Evolutionary conservation across 192 early-diverging fungal species (phyloP).

Genomic region (Geranomyces variabilis): DNA sequence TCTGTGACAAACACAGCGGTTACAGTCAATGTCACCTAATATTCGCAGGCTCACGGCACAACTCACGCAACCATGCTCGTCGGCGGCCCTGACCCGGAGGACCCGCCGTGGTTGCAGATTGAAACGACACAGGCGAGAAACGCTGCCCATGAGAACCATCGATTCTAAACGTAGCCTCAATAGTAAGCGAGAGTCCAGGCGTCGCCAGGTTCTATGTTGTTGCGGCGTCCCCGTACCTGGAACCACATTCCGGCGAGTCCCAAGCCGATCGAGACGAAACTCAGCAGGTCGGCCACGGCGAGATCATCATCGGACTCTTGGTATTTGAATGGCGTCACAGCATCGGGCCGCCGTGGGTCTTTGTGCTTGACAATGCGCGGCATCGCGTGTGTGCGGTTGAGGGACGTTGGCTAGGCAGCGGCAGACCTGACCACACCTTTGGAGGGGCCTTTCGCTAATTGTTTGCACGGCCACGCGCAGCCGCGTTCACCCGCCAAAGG

Average conservation of each 20-base stretch:
- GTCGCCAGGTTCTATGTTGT: no score
- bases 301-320: background rate
- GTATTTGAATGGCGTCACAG: background rate
- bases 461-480: no score
- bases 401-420: no score
- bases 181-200: background rate
- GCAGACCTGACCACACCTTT: no score
- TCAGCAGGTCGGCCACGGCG: background rate
- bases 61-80: slow-evolving; percentile 10
- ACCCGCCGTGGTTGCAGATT: background rate
- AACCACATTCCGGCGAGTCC: slow-evolving; percentile 1
- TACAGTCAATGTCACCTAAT: no score
- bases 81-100: background rate
- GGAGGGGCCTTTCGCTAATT: no score
- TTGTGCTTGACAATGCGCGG: background rate
- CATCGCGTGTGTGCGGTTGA: background rate
- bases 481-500: no score
- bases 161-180: background rate
- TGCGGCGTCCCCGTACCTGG: background rate
- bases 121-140: background rate
- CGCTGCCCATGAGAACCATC: slow-evolving; percentile 3
- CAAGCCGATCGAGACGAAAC: background rate
- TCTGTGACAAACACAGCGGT: no score
- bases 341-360: slow-evolving; percentile 2
- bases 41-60: no score